These are phyloP conservation scores for Phytophthora pini DNA, from an alignment of 352 stramenopile species.

Conservation along the genomic window DNA sequence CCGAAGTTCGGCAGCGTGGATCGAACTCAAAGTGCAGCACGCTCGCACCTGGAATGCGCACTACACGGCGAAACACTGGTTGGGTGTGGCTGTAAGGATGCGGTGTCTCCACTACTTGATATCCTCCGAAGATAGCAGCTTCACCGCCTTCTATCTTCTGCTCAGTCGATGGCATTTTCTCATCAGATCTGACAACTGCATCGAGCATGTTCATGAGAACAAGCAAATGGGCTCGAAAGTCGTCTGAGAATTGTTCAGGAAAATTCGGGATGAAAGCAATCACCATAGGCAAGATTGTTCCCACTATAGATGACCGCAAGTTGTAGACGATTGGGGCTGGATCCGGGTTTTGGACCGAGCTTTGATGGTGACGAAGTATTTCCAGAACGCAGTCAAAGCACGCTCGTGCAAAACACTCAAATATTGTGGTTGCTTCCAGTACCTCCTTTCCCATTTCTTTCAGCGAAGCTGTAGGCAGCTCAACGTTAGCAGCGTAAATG, in stretches of 20 bases:
- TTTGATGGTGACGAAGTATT: constrained; percentile 21
- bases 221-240: constrained; percentile 31
- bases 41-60: constrained; percentile 60
- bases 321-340: not conserved
- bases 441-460: constrained; percentile 27
- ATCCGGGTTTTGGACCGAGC: not conserved
- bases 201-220: constrained; percentile 45
- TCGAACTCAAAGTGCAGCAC: constrained; percentile 79
- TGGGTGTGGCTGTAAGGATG: constrained; percentile 75
- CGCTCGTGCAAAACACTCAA: constrained; percentile 49
- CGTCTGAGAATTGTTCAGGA: constrained; percentile 36
- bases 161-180: constrained; percentile 1
- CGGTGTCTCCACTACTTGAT: constrained; percentile 63
- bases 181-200: constrained; percentile 8
- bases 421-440: constrained; percentile 30
- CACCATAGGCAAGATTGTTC: constrained; percentile 56
- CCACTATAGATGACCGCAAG: constrained; percentile 45
- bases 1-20: constrained; percentile 57
- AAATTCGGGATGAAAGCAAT: constrained; percentile 55
- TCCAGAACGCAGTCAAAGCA: constrained; percentile 50
- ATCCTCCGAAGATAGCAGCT: constrained; percentile 44
- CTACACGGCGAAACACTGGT: constrained; percentile 61
- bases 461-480: constrained; percentile 30
- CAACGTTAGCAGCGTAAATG: constrained; percentile 38
- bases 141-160: not conserved